Evolutionary conservation across 352 stramenopile genomes (phyloP), one percentile per base, ranked within the genome.

Genomic region (Globisporangium parvum): DNA sequence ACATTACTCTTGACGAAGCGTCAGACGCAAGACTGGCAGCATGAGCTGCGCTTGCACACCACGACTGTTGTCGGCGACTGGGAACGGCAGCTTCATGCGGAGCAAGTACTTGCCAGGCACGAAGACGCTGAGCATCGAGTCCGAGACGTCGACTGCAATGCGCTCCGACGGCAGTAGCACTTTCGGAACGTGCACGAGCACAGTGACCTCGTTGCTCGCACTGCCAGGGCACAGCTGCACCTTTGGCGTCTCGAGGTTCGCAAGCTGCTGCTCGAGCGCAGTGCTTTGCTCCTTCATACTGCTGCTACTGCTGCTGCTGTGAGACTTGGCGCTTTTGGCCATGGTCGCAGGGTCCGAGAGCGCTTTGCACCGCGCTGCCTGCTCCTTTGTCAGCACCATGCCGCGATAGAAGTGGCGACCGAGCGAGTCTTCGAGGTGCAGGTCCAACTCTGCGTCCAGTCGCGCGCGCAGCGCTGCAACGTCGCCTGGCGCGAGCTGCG

Each of bases 381-480:
- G 78, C 21, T 87, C 77, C 28, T 85, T 85, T 3, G 78, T 80
- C 5, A 88, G 63, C 21, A 90, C 69, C 59, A 79, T 82, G 3
- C 71, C 75, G 24, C 76, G 71, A 55, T 75, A 77, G 28, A 84
- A 91, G 55, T 87, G 66, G 1, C 80, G 70, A 17, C 76, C 69
- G 21, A 89, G 53, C 2, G 60, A 55, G 55, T 92, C 81, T 18
- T 78, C 14, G 12, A 90, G 55, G 50, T 85, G 71, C 1, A 87
- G 61, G 23, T 85, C 64, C 3, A 85, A 47, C 4, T 85, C 69
- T 0, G 54, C 63, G 47, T 87, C 71, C 3, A 88, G 54, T 42
- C 69, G 64, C n/a, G 66, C 68, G 20, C 75, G 69, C 6, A 92
- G 59, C 1, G 55, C 50, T 0, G 23, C 23, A 4, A 80, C 44